These are phyloP conservation scores for Picea glauca DNA, from an alignment of 75 land plant genomes.

Conservation along the genomic window DNA sequence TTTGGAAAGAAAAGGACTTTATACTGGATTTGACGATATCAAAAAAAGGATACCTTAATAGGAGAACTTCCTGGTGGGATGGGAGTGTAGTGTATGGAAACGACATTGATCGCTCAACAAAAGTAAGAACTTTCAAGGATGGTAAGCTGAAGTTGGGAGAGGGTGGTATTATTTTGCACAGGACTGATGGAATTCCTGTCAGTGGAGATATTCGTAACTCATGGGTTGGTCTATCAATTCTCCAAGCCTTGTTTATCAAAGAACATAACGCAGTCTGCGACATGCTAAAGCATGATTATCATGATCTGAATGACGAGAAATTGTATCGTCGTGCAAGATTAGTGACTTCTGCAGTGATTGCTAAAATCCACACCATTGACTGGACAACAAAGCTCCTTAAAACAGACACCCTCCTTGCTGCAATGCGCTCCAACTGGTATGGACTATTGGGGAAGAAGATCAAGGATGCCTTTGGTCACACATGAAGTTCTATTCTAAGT, in stretches of 20 bases:
- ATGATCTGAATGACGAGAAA: constrained; percentile 41
- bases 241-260: constrained; percentile 58
- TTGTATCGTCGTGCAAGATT: constrained; percentile 32
- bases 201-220: constrained; percentile 57
- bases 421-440: constrained; percentile 44
- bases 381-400: constrained; percentile 78
- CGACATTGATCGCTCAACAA: constrained; percentile 17
- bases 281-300: constrained; percentile 30
- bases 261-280: constrained; percentile 72
- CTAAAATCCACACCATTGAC: constrained; percentile 77
- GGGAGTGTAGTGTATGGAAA: constrained; percentile 70
- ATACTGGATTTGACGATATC: no score
- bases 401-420: constrained; percentile 48
- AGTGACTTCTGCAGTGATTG: constrained; percentile 52
- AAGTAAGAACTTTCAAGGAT: constrained; percentile 46
- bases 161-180: constrained; percentile 40
- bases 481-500: constrained; percentile 27
- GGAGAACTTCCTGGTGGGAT: constrained; percentile 28
- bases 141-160: constrained; percentile 46
- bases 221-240: constrained; percentile 53
- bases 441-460: constrained; percentile 64
- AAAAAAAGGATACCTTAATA: no score
- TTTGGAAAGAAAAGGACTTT: no score
- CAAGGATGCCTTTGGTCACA: constrained; percentile 51
- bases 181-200: constrained; percentile 34